Evolutionary conservation across 129 eudicot species (phyloP), one percentile per base, ranked within the genome.

Genomic region (Gnaphalium uliginosum): DNA sequence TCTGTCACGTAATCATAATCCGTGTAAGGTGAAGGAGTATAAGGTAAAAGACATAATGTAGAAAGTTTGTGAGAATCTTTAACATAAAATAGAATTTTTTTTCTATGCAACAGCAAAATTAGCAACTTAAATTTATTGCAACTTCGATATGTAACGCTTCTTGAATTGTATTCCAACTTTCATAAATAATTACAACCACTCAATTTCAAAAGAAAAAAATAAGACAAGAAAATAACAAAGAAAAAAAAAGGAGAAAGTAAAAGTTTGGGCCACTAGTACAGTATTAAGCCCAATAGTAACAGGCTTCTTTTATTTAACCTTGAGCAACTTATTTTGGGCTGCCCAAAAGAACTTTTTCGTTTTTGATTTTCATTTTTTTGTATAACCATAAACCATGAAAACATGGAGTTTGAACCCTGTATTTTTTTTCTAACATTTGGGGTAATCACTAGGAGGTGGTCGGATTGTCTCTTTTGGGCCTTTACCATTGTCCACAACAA

Each of bases 401-500:
- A 56, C 29, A 59, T 73, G 23, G 25, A 57, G 13, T n/a, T 57
- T 7, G 3, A 8, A 54, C 21, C 54, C 2, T 69, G 3, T 32
- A 11, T 7, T n/a, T 35, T 7, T n/a, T 35, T 33, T 66, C 54
- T 73, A 92, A 68, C 98, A 92, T 75, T 81, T 76, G 39, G 96
- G 98, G 33, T 84, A 83, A 61, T 92, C 95, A 8, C 41, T 80
- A 0, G 98, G 96, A 74, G 98, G 98, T 62, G 89, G 89, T 43
- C 59, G 22, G 72, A 92, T 53, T 21, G 95, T 86, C 69, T 92
- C 87, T 8, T 89, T 81, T 51, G 96, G 92, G 7, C 92, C 92
- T 79, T 81, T 83, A 0, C 98, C 98, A 77, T 92, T 88, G 74
- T 92, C 96, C 77, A 92, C 96, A 68, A 92, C 76, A 79, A 90